Base-by-base conservation (phyloP, 2,329 filamentous ascomycete species). In the Colletotrichum sp. region DNA sequence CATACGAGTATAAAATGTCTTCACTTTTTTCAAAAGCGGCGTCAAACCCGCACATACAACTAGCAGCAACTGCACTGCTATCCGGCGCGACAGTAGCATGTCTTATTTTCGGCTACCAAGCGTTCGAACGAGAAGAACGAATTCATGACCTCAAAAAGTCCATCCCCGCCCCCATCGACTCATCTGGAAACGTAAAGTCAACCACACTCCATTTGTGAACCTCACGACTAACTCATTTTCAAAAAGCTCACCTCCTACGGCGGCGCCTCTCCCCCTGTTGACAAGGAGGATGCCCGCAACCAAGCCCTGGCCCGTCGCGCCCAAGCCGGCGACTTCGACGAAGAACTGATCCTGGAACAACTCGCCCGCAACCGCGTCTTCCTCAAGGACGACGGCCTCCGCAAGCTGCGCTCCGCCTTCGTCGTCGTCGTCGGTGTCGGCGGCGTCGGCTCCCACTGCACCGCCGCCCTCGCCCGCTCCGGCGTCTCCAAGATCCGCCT, bases 301-400 rank as follows among this genome's bases (percentile, higher is more conserved):
- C 86, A 89, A 73, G 87, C 86, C 4, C 86, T 94, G 16, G 92
- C 92, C 3, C 86, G 86, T 38, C 88, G 91, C 21, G 92, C 92
- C 1, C 91, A 92, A 77, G 87, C 86, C 13, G 92, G 92, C 67
- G 90, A 93, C 81, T 93, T 92, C 79, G 91, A 93, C 80, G 90
- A 93, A 79, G 96, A 97, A 80, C 90, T 99, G 58, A 96, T 98
- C 73, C 90, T 98, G 62, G 97, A 99, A 86, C 97, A 99, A 84
- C 90, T 99, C 14, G 96, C 96, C 3, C 93, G 97, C 65, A 98
- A 98, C 83, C 92, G 95, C 69, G 96, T 97, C 34, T 99, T 99
- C 82, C 91, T 99, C 13, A 95, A 91, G 16, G 92, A 96, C 34
- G 92, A 93, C 9, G 97, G 97, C 0, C 90, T 99, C 13, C 87